A percentile compares a stretch with the other conserved stretches of the same genome.
These are phyloP conservation scores for Gnomoniopsis sp. DNA, from an alignment of 2,329 filamentous ascomycete genomes.

Conservation along the genomic window DNA sequence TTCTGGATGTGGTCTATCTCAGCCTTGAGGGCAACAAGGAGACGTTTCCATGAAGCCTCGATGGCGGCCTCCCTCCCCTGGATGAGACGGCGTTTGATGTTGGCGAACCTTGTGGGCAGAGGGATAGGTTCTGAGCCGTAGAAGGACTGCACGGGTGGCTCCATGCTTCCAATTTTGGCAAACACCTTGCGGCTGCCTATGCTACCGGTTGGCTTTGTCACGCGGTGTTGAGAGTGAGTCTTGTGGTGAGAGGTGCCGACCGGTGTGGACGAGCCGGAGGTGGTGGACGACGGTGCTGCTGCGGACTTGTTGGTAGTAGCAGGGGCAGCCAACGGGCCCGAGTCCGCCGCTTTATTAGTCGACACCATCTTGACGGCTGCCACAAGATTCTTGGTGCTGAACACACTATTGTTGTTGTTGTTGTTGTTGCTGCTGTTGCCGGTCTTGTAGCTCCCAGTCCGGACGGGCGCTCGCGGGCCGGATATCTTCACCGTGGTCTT, in stretches of 20 bases:
- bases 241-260: conserved; percentile 12
- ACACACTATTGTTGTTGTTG: too few species aligned
- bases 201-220: conserved; percentile 13
- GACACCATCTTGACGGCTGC: conserved; percentile 18
- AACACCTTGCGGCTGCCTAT: conserved; percentile 21
- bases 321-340: conserved; percentile 3
- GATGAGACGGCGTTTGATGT: conserved; percentile 53
- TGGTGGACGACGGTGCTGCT: not conserved
- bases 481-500: conserved; percentile 15
- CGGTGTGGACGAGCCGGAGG: conserved; percentile 2
- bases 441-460: conserved; percentile 10
- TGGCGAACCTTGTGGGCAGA: conserved; percentile 55
- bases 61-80: conserved; percentile 52
- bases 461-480: conserved; percentile 12
- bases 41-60: conserved; percentile 51
- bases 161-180: conserved; percentile 34
- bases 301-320: not conserved
- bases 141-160: conserved; percentile 51
- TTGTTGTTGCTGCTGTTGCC: conserved; percentile 8
- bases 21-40: conserved; percentile 47
- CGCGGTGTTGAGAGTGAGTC: conserved; percentile 16
- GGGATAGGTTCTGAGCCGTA: conserved; percentile 56
- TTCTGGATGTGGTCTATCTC: conserved; percentile 51
- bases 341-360: conserved; percentile 13
- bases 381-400: conserved; percentile 17